Evolutionary conservation across 1,139 yeast genomes (phyloP).

Genomic region (Geotrichum bryndzae): DNA sequence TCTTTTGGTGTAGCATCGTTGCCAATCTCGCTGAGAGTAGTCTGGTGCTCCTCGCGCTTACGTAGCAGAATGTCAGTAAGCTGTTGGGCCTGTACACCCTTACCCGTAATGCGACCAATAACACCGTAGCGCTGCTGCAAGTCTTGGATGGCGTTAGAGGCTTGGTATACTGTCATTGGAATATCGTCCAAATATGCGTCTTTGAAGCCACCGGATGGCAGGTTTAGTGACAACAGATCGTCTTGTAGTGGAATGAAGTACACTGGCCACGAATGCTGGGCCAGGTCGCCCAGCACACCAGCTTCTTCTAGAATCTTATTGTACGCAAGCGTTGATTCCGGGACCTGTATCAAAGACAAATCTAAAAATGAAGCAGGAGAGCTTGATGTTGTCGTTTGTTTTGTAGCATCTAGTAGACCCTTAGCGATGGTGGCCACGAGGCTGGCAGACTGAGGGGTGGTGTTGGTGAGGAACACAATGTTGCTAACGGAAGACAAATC

Average conservation of each 20-base stretch:
- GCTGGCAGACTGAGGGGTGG: conserved; percentile 22
- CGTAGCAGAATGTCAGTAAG: conserved; percentile 36
- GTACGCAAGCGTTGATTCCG: conserved; percentile 34
- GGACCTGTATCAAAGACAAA: conserved; percentile 31
- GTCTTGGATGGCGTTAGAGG: conserved; percentile 41
- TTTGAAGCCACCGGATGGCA: conserved; percentile 31
- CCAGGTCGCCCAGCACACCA: conserved; percentile 38
- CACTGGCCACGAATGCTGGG: conserved; percentile 34
- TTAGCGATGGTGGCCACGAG: conserved; percentile 29
- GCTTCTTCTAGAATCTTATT: conserved; percentile 32
- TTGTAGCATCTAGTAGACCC: conserved; percentile 20
- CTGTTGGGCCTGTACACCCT: conserved; percentile 43
- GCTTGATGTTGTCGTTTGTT: neutral
- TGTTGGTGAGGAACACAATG: conserved; percentile 13
- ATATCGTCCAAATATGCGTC: conserved; percentile 36
- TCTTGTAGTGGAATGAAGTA: conserved; percentile 33
- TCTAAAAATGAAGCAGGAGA: conserved; percentile 18
- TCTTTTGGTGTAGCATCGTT: conserved; percentile 13
- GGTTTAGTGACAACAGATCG: conserved; percentile 34
- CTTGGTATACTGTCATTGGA: conserved; percentile 36
- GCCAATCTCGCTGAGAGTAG: conserved; percentile 23
- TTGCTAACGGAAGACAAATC: conserved; percentile 8
- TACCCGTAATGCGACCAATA: conserved; percentile 43
- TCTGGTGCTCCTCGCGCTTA: conserved; percentile 25
- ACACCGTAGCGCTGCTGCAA: conserved; percentile 35